Evolutionary conservation across 176 grass and related monocot genomes (phyloP).

Genomic region (Thinopyrum elongatum): DNA sequence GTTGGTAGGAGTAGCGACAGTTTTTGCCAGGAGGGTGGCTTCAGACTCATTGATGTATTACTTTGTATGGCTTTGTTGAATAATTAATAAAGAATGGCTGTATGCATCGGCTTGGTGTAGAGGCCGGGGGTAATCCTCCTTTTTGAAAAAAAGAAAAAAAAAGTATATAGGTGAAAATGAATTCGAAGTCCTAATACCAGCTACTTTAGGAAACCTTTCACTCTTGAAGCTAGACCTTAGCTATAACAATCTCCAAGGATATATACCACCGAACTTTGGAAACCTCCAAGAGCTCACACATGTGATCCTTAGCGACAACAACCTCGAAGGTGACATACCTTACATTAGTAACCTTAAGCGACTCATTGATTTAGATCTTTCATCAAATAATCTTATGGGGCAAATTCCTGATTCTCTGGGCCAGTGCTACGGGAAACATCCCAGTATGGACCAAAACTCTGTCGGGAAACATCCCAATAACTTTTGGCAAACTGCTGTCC

Average conservation of each 20-base stretch:
- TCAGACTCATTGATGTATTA: no score
- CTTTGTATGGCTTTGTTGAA: no score
- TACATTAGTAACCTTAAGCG: constrained; percentile 29
- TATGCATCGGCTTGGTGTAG: no score
- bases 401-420: no score
- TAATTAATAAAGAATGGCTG: no score
- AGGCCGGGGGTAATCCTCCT: no score
- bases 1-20: no score
- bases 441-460: constrained; percentile 32
- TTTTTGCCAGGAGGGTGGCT: no score
- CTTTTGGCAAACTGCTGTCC: constrained; percentile 23
- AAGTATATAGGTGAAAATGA: neutral
- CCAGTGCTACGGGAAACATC: neutral
- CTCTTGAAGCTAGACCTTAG: neutral
- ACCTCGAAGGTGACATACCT: constrained; percentile 27
- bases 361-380: neutral
- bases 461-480: constrained; percentile 25
- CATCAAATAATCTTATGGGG: no score
- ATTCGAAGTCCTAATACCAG: neutral
- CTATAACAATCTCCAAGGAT: neutral
- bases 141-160: neutral
- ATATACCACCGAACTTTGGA: neutral
- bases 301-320: constrained; percentile 31
- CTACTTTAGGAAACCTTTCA: neutral
- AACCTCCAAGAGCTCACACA: neutral